These are phyloP conservation scores for Neopestalotiopsis clavispora DNA, from an alignment of 2,329 filamentous ascomycete species.

Conservation along the genomic window DNA sequence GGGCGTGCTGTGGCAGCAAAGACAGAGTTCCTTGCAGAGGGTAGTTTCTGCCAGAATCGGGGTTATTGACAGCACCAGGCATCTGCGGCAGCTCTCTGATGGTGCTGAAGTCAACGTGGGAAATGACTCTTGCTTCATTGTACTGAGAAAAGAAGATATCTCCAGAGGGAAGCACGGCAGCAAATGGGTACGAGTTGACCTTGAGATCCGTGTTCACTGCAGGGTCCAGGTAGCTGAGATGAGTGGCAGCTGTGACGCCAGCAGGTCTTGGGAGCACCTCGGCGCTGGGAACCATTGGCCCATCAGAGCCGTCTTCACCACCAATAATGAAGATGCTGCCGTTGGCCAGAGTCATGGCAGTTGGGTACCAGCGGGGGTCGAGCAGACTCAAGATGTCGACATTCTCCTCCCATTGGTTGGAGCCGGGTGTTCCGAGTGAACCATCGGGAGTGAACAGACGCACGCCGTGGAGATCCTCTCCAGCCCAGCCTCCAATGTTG, in stretches of 20 bases:
- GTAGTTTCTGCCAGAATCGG: slow-evolving; percentile 58
- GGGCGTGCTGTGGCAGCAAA: slow-evolving; percentile 58
- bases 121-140: slow-evolving; percentile 62
- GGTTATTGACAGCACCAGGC: slow-evolving; percentile 58
- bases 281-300: slow-evolving; percentile 53
- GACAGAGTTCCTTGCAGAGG: slow-evolving; percentile 60
- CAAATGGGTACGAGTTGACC: slow-evolving; percentile 64
- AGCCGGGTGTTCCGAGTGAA: slow-evolving; percentile 48
- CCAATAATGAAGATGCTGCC: slow-evolving; percentile 61
- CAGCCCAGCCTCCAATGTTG: slow-evolving; percentile 63
- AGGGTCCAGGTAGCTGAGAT: slow-evolving; percentile 54
- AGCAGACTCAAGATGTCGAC: slow-evolving; percentile 50
- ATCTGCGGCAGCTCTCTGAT: slow-evolving; percentile 55
- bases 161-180: slow-evolving; percentile 56
- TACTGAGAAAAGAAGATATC: slow-evolving; percentile 63
- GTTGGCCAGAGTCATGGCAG: slow-evolving; percentile 57
- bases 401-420: slow-evolving; percentile 62
- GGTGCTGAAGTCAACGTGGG: slow-evolving; percentile 55
- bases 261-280: slow-evolving; percentile 57
- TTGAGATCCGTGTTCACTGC: slow-evolving; percentile 51
- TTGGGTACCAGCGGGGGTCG: slow-evolving; percentile 59
- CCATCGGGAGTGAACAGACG: slow-evolving; percentile 63
- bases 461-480: slow-evolving; percentile 57
- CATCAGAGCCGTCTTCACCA: slow-evolving; percentile 58
- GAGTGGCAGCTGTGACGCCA: slow-evolving; percentile 41